These are phyloP conservation scores for Dipteronia dyeriana DNA, from an alignment of 345 rosid genomes.

Conservation along the genomic window DNA sequence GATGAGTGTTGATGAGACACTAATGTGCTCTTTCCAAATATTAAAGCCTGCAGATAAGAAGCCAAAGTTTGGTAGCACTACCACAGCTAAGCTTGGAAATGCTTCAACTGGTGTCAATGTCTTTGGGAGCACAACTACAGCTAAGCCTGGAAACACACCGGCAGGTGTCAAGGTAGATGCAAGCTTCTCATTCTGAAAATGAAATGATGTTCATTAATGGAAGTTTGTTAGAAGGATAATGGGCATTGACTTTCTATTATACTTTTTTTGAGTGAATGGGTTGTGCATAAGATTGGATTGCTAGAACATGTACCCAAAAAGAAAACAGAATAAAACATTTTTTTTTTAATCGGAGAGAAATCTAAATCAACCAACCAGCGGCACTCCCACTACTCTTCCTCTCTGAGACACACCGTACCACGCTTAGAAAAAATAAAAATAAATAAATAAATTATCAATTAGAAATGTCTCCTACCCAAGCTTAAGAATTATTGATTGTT, in stretches of 20 bases:
- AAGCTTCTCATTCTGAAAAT: neutral
- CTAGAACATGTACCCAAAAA: neutral
- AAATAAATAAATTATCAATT: too few relatives aligned
- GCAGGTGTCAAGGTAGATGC: conserved; percentile 56
- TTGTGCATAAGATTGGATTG: neutral
- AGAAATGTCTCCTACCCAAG: too few relatives aligned
- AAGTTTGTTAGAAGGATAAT: neutral
- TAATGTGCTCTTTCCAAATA: conserved; percentile 85
- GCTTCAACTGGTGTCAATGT: conserved; percentile 36
- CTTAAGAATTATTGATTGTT: too few relatives aligned
- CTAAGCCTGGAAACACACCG: conserved; percentile 48
- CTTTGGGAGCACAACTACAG: conserved; percentile 43
- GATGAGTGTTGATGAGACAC: conserved; percentile 68
- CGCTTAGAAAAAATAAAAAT: too few relatives aligned
- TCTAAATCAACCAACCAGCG: neutral
- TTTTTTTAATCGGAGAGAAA: neutral
- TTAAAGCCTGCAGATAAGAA: conserved; percentile 70
- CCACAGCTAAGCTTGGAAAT: conserved; percentile 44
- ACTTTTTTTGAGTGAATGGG: neutral
- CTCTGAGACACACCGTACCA: neutral
- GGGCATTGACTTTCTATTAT: neutral
- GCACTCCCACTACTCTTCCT: neutral
- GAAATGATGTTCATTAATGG: neutral
- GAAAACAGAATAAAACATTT: neutral
- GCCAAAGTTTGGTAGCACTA: conserved; percentile 39